Base-by-base conservation (phyloP, 306 rosid species). In the Delonix regia region DNA sequence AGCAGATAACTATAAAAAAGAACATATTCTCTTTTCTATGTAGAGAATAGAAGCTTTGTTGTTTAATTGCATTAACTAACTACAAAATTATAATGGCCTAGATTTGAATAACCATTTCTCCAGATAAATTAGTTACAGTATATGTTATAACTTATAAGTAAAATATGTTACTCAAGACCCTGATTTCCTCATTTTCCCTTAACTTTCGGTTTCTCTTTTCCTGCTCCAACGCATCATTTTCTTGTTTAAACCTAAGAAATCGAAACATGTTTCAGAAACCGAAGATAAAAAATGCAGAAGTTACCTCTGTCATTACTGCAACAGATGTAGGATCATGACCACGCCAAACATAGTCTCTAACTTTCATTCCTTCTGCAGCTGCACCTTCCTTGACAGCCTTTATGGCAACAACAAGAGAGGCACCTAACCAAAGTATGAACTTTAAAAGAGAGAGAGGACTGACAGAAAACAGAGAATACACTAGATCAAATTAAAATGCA, bases 301-400 rank as follows among this genome's bases (percentile, higher is more conserved):
- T 83, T 82, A 96, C 98, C 98, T 96, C 99, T 27, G 98, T 91
- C 99, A 96, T 96, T 75, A 96, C 99, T 21, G 99, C 99, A 85
- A 96, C 98, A 56, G 98, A 89, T 52, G 99, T 96, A 79, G 99
- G 98, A 82, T 96, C 98, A 78, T 96, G 98, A 78, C 98, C 99
- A 36, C 97, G 98, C 99, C 98, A 96, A 24, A 96, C 47, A 82
- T 86, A 96, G 87, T 96, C 99, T 81, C 92, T 84, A 83, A 93
- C 75, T 78, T 63, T 96, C 99, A 96, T 93, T 78, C 98, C 99
- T 89, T 96, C 98, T 27, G 88, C 84, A 33, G 94, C 96, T 74
- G 98, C 99, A 75, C 99, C 99, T 90, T 90, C 89, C 90, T 93
- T 91, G 83, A 96, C 98, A 75, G 98, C 97, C 90, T 96, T 95